phyloP scores from a whole-genome alignment of 1,284 basidiomycete species.

The Puccinia hordei region DNA sequence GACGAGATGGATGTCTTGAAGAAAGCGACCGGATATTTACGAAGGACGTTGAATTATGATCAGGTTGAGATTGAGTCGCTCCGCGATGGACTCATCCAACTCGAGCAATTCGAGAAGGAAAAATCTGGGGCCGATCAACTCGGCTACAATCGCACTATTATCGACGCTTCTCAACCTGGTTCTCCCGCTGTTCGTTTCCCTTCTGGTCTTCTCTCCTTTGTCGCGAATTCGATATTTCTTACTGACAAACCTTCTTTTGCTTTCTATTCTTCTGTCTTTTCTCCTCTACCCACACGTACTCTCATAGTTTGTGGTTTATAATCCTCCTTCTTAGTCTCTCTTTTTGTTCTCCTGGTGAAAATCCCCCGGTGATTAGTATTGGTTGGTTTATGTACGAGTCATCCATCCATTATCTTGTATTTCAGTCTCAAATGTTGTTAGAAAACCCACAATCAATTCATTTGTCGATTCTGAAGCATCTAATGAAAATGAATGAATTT shows the following conservation, averaged over 20 bases:
- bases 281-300: neutral
- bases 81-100: slow-evolving; percentile 66
- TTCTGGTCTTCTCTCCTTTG: neutral
- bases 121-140: slow-evolving; percentile 63
- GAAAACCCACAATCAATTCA: too few species aligned
- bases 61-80: slow-evolving; percentile 72
- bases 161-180: slow-evolving; percentile 85
- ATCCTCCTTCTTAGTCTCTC: neutral
- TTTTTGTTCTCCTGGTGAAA: neutral
- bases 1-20: slow-evolving; percentile 29
- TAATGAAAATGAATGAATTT: too few species aligned
- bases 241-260: too few species aligned
- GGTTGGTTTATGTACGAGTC: neutral
- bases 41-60: slow-evolving; percentile 75
- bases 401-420: neutral
- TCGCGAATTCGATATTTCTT: too few species aligned
- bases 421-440: too few species aligned
- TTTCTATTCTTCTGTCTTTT: neutral
- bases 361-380: too few species aligned
- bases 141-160: slow-evolving; percentile 69
- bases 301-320: slow-evolving; percentile 20
- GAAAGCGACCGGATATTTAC: slow-evolving; percentile 67
- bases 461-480: too few species aligned
- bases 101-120: slow-evolving; percentile 55
- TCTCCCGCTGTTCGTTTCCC: slow-evolving; percentile 63